These are phyloP conservation scores for Claviceps sp. DNA, from an alignment of 2,329 filamentous ascomycete genomes.

Conservation along the genomic window DNA sequence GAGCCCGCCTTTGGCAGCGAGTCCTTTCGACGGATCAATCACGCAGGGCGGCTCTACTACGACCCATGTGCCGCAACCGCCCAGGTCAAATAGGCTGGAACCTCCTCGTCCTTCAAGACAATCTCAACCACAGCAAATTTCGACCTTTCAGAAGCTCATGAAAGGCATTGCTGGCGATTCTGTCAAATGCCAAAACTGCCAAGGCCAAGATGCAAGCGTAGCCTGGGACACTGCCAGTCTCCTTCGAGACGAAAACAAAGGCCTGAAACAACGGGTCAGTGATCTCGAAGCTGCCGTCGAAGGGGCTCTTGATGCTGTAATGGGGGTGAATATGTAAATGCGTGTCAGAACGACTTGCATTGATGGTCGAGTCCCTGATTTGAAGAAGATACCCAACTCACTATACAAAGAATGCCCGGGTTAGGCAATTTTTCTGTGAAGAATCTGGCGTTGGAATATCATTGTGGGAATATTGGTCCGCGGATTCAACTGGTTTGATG, in stretches of 20 bases:
- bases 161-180: conserved; percentile 27
- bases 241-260: conserved; percentile 47
- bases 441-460: background rate
- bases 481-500: background rate
- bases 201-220: conserved; percentile 42
- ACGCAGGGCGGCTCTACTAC: background rate
- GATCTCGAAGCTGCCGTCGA: conserved; percentile 48
- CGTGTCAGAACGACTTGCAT: background rate
- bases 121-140: conserved; percentile 17
- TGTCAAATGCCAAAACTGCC: conserved; percentile 39
- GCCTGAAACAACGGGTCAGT: conserved; percentile 44
- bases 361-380: background rate
- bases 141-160: conserved; percentile 28
- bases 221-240: conserved; percentile 54
- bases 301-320: conserved; percentile 45
- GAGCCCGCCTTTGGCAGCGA: conserved; percentile 37
- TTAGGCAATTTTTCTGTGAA: background rate
- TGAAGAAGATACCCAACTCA: background rate
- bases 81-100: conserved; percentile 14
- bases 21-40: background rate
- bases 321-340: conserved; percentile 25
- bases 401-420: background rate
- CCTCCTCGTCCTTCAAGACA: conserved; percentile 22
- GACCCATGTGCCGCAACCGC: conserved; percentile 6
- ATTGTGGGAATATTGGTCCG: background rate